Conservation (phyloP, 2,329 filamentous ascomycete genomes). For the Colletotrichum spaethianum region DNA sequence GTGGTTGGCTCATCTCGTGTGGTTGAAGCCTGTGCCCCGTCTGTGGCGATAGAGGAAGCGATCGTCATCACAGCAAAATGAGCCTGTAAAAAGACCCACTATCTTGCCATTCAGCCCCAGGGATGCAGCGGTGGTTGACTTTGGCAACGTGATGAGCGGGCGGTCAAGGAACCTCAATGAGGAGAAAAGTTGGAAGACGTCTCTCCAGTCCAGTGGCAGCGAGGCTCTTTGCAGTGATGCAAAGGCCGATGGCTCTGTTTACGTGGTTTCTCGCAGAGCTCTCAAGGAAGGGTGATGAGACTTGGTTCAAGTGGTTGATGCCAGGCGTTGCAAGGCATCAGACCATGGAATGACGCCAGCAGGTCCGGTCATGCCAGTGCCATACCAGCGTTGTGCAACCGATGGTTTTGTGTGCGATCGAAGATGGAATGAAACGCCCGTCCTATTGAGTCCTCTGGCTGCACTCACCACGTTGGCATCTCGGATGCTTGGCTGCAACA, state of each 20-base stretch:
- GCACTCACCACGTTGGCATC: not conserved
- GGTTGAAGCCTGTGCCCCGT: constrained; percentile 7
- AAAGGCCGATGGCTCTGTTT: not conserved
- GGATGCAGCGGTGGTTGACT: constrained; percentile 1
- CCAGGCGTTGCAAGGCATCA: constrained; percentile 16
- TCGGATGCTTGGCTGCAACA: constrained; percentile 14
- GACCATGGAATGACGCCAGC: constrained; percentile 20
- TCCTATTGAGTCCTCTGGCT: not conserved
- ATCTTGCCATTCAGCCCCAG: constrained; percentile 2
- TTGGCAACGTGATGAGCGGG: not conserved
- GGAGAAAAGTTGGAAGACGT: not conserved
- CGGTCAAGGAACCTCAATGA: not conserved
- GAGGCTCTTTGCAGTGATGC: not conserved
- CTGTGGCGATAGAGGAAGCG: constrained; percentile 17
- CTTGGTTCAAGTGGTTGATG: constrained; percentile 4
- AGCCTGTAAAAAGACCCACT: constrained; percentile 12
- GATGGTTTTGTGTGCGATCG: not conserved
- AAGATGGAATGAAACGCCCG: constrained; percentile 9
- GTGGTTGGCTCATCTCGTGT: constrained; percentile 26
- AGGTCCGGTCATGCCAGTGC: constrained; percentile 24
- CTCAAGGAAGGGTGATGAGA: not conserved
- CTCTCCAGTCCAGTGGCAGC: not conserved
- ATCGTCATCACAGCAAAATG: constrained; percentile 1
- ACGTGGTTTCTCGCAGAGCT: not conserved
- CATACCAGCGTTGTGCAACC: constrained; percentile 17